A percentile compares a stretch with the other conserved stretches of the same genome.
Evolutionary conservation across 805 yeast genomes (phyloP).

Genomic region (Scheffersomyces ergatensis): DNA sequence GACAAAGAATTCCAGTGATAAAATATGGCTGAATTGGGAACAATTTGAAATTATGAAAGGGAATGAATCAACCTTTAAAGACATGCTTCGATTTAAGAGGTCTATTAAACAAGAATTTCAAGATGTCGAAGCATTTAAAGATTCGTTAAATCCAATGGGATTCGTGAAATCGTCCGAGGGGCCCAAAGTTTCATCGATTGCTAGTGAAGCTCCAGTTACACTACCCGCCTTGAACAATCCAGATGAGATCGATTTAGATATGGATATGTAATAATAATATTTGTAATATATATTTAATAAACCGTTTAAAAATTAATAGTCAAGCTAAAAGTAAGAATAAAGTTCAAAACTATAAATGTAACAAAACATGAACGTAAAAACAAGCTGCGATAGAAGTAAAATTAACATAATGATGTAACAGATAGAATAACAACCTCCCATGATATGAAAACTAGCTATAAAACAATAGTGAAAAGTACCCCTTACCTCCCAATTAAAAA

Average conservation of each 20-base stretch:
- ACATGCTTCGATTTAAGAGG: constrained; percentile 65
- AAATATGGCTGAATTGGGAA: constrained; percentile 68
- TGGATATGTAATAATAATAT: constrained; percentile 25
- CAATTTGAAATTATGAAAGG: constrained; percentile 73
- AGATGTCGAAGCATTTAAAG: constrained; percentile 10
- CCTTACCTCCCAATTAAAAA: no score
- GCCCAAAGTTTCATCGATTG: constrained; percentile 1
- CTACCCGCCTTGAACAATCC: constrained; percentile 36
- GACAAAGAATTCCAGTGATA: constrained; percentile 12
- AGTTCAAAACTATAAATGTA: no score
- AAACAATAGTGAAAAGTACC: no score
- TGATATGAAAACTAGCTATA: no score
- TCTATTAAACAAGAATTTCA: constrained; percentile 22
- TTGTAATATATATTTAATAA: no score
- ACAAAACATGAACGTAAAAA: no score
- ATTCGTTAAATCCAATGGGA: constrained; percentile 39
- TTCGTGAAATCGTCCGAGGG: constrained; percentile 41
- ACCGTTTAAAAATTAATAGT: no score
- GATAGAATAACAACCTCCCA: no score
- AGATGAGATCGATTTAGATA: constrained; percentile 61
- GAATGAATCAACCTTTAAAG: constrained; percentile 65
- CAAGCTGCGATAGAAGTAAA: no score
- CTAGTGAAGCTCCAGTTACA: not conserved
- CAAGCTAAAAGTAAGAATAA: no score
- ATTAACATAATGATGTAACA: no score